These are phyloP conservation scores for Aschersonia sp. DNA, from an alignment of 2,329 filamentous ascomycete genomes.

Conservation along the genomic window DNA sequence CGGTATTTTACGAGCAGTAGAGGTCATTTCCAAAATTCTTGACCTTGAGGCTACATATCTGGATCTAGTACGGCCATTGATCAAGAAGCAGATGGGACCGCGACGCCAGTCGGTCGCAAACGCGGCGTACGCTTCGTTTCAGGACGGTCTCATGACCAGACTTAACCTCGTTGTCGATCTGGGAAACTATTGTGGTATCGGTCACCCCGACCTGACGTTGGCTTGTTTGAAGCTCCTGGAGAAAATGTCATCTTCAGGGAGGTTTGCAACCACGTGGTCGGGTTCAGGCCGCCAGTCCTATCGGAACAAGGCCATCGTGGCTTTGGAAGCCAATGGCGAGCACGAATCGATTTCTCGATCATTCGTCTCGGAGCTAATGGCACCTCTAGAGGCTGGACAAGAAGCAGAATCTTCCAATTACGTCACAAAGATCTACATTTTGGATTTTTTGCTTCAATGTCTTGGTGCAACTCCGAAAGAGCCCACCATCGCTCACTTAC, in stretches of 20 bases:
- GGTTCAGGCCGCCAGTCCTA: conserved; percentile 47
- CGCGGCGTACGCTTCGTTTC: conserved; percentile 71
- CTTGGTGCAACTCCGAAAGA: conserved; percentile 58
- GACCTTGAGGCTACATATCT: conserved; percentile 85
- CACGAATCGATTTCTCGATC: conserved; percentile 65
- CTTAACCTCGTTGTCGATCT: conserved; percentile 67
- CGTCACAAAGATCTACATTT: conserved; percentile 66
- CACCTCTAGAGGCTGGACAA: conserved; percentile 57
- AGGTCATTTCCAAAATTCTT: conserved; percentile 70
- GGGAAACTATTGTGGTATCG: conserved; percentile 74
- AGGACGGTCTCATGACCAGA: conserved; percentile 77
- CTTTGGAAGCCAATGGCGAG: conserved; percentile 71
- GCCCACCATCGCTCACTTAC: conserved; percentile 77
- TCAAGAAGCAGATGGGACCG: conserved; percentile 50
- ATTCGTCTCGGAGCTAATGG: conserved; percentile 53
- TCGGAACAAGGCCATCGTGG: conserved; percentile 73
- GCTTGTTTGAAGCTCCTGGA: conserved; percentile 71
- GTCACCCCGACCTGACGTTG: conserved; percentile 66
- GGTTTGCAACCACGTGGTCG: conserved; percentile 56
- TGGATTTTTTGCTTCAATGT: conserved; percentile 75
- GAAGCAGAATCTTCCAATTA: conserved; percentile 59
- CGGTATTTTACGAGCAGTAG: conserved; percentile 63
- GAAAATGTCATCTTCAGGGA: conserved; percentile 72
- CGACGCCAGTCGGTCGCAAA: conserved; percentile 46
- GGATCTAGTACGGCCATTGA: conserved; percentile 67